phyloP scores from a whole-genome alignment of 805 yeast species.

The Wickerhamiella musiphila region DNA sequence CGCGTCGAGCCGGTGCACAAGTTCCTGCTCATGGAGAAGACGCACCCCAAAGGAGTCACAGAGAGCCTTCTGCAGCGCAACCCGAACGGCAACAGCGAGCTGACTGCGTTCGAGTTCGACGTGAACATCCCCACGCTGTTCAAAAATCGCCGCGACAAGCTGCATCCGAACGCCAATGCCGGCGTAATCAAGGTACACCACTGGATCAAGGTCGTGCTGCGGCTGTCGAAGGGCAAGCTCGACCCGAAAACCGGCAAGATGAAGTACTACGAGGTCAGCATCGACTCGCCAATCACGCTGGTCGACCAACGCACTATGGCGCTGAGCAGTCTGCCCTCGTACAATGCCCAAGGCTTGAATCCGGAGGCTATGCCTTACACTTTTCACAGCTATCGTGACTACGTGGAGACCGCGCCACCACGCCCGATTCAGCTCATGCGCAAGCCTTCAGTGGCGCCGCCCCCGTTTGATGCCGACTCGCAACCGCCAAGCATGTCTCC shows the following conservation, averaged over 20 bases:
- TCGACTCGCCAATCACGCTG: constrained; percentile 85
- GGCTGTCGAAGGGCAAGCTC: constrained; percentile 53
- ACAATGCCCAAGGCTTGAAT: constrained; percentile 7
- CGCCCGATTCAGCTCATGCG: constrained; percentile 40
- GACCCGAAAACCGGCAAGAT: constrained; percentile 31
- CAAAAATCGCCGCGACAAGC: constrained; percentile 33
- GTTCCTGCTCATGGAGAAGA: constrained; percentile 60
- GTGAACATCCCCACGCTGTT: constrained; percentile 64
- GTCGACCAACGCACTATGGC: constrained; percentile 40
- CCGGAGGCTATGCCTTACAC: neutral
- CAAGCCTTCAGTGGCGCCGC: constrained; percentile 43
- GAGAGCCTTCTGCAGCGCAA: constrained; percentile 16
- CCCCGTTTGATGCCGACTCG: constrained; percentile 36
- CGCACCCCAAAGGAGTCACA: constrained; percentile 17
- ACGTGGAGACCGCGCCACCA: constrained; percentile 4
- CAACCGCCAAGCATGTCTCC: constrained; percentile 24
- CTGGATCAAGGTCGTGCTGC: constrained; percentile 80
- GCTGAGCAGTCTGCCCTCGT: constrained; percentile 24
- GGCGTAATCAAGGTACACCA: constrained; percentile 75
- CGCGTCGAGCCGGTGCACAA: constrained; percentile 81
- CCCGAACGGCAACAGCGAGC: constrained; percentile 13
- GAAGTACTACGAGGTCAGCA: constrained; percentile 84
- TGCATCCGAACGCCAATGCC: constrained; percentile 75
- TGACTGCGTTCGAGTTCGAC: constrained; percentile 71
- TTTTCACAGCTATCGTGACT: constrained; percentile 11